A percentile compares a stretch with the other conserved stretches of the same genome.
These are phyloP conservation scores for Eruca vesicaria DNA, from an alignment of 441 rosid genomes.

Conservation along the genomic window DNA sequence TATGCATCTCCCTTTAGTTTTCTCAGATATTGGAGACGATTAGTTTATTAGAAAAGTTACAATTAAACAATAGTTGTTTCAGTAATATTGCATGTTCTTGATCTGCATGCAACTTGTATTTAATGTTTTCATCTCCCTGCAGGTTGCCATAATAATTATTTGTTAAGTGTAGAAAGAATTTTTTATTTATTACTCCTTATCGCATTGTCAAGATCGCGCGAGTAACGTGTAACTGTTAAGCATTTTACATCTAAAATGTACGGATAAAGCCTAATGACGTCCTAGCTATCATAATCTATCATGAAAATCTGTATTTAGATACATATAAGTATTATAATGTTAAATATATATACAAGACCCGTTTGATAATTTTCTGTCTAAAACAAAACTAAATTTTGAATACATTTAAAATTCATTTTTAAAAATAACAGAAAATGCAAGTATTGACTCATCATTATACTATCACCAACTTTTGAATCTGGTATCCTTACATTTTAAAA, in stretches of 20 bases:
- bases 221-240: constrained; percentile 8
- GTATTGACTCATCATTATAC: background rate
- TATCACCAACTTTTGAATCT: background rate
- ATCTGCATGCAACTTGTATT: constrained; percentile 32
- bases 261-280: constrained; percentile 3
- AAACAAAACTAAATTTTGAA: background rate
- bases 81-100: constrained; percentile 29
- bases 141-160: background rate
- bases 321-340: no score
- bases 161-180: background rate
- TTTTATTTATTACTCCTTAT: background rate
- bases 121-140: constrained; percentile 1
- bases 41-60: constrained; percentile 25
- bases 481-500: background rate
- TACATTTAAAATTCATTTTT: background rate
- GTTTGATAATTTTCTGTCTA: background rate
- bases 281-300: background rate
- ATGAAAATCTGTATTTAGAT: background rate
- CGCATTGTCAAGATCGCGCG: constrained; percentile 9
- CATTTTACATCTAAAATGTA: background rate
- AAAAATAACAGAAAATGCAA: background rate
- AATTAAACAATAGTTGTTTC: constrained; percentile 9
- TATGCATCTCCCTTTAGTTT: constrained; percentile 5
- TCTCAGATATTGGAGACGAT: constrained; percentile 24
- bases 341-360: background rate